Evolutionary conservation across 1,284 basidiomycete species (phyloP), one percentile per base, ranked within the genome.

Genomic region (Gomphus bonarii): DNA sequence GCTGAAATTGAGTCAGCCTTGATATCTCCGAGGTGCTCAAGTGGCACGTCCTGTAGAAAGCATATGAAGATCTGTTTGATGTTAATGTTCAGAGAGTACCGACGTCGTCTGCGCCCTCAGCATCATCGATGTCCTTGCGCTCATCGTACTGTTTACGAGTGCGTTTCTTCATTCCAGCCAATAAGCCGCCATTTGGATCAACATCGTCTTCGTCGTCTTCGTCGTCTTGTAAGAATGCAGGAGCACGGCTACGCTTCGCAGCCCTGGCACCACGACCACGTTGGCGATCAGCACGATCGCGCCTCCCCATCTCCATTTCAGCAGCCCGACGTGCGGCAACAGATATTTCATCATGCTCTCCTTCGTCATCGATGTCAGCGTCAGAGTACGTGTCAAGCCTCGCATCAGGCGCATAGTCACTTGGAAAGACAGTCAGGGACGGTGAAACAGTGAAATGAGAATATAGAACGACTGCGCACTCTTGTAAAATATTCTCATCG

Each of bases 1-100:
- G 97, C 94, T 8, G 90, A 89, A 56, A 99, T 93, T 18, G 92
- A 94, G 65, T 95, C 91, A 33, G 95, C 91, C 69, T 98, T 98
- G 76, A 99, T 91, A 66, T 99, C 95, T 62, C 91, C 91, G 12
- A 99, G 76, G 73, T 99, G 94, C 68, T 99, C 95, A 49, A 97
- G 72, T 0, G 95, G 93, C 58, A 99, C 77, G 69, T 97, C 95
- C 83, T 97, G 65, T 33, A 14, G 57, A 22, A 40, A 54, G 58
- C 57, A 11, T 18, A 30, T 52, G n/a, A 53, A 25, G 31, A 60
- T 44, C 28, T 22, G 52, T 7, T 54, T 49, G 61, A 31, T 58
- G 36, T 28, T 25, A 22, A 11, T 25, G 38, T 40, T 22, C 3
- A 8, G 30, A 59, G 36, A 20, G 38, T 11, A 71, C 83, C 61